Percentiles rank a stretch among this genome's conserved stretches.
These are phyloP conservation scores for Gentiana macrophylla DNA, from an alignment of 257 asterid species.

Conservation along the genomic window DNA sequence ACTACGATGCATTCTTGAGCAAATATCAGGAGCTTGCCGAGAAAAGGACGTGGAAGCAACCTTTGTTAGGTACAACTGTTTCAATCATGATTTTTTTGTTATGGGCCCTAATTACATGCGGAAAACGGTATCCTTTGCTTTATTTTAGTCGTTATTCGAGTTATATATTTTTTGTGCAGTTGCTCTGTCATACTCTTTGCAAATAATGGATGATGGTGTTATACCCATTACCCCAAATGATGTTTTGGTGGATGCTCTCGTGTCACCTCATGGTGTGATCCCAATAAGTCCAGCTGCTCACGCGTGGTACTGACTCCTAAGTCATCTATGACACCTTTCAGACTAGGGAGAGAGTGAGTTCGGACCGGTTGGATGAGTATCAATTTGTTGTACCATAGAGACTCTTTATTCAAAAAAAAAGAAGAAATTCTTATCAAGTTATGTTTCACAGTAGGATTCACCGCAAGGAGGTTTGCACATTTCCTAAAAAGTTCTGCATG, in stretches of 20 bases:
- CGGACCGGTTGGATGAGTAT: too few species aligned
- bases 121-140: neutral
- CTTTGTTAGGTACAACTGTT: conserved; percentile 40
- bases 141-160: conserved; percentile 3
- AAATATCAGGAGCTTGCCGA: conserved; percentile 59
- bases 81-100: neutral
- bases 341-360: too few species aligned
- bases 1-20: conserved; percentile 67
- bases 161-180: conserved; percentile 26
- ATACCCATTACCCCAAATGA: conserved; percentile 78
- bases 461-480: too few species aligned
- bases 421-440: too few species aligned
- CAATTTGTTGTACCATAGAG: too few species aligned
- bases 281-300: conserved; percentile 49
- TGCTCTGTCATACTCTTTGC: conserved; percentile 74
- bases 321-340: too few species aligned
- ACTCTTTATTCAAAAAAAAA: too few species aligned
- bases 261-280: conserved; percentile 63
- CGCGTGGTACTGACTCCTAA: conserved; percentile 2
- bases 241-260: conserved; percentile 64
- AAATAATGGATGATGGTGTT: conserved; percentile 60
- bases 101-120: neutral
- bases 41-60: conserved; percentile 73
- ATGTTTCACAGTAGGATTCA: too few species aligned
- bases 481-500: too few species aligned